phyloP scores from a whole-genome alignment of 2,329 filamentous ascomycete genomes.

The Cladophialophora psammophila region DNA sequence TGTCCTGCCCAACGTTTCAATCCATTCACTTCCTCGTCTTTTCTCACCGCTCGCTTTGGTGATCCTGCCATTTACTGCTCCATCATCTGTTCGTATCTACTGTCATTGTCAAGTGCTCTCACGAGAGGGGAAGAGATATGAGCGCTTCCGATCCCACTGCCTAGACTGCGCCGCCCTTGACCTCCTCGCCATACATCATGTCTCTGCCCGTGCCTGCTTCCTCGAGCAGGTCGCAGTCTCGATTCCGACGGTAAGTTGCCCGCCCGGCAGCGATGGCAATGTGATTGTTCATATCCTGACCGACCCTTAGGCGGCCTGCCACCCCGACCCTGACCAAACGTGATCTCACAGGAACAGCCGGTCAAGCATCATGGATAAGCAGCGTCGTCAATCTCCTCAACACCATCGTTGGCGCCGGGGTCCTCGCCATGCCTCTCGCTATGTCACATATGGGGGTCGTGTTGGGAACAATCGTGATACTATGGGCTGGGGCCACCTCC shows the following conservation, averaged over 20 bases:
- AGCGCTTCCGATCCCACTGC: not conserved
- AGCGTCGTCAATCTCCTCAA: slow-evolving; percentile 96
- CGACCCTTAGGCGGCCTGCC: slow-evolving; percentile 55
- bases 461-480: slow-evolving; percentile 80
- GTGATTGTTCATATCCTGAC: not conserved
- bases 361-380: slow-evolving; percentile 86
- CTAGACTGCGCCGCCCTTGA: not conserved
- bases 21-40: not conserved
- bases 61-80: not conserved
- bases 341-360: slow-evolving; percentile 67
- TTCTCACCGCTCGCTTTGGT: not conserved
- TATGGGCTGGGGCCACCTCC: slow-evolving; percentile 89
- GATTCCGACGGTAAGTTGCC: slow-evolving; percentile 61
- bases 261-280: slow-evolving; percentile 36
- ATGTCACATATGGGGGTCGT: slow-evolving; percentile 95
- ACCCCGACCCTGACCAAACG: slow-evolving; percentile 63
- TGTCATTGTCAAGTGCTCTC: not conserved
- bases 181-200: slow-evolving; percentile 5
- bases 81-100: not conserved
- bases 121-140: not conserved
- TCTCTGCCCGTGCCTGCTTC: slow-evolving; percentile 20
- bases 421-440: slow-evolving; percentile 93
- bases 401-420: slow-evolving; percentile 94
- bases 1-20: not conserved
- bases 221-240: slow-evolving; percentile 36